A percentile compares a stretch with the other conserved stretches of the same genome.
Evolutionary conservation across 2,329 filamentous ascomycete species (phyloP).

Genomic region (Exophiala lecanii-corni): DNA sequence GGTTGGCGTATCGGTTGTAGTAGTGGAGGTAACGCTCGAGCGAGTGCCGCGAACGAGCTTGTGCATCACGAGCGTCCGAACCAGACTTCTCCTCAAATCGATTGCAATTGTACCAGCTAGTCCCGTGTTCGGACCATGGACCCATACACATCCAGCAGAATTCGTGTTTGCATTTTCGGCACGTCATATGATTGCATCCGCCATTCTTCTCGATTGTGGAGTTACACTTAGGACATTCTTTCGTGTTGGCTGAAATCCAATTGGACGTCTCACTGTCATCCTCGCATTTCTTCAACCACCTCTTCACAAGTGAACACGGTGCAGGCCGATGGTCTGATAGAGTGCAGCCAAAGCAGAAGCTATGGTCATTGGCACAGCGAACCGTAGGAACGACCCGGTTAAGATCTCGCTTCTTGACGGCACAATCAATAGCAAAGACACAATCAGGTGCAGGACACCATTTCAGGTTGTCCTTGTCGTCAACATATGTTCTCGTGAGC

Average conservation of each 20-base stretch:
- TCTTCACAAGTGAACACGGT: slow-evolving; percentile 85
- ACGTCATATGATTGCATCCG: slow-evolving; percentile 97
- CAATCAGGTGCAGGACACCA: slow-evolving; percentile 99
- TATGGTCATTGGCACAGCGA: slow-evolving; percentile 73
- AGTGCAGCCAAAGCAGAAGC: slow-evolving; percentile 94
- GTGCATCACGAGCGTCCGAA: slow-evolving; percentile 80
- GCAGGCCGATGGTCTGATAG: slow-evolving; percentile 88
- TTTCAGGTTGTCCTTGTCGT: slow-evolving; percentile 91
- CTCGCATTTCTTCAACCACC: slow-evolving; percentile 96
- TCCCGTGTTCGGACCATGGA: slow-evolving; percentile 95
- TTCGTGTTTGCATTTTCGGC: slow-evolving; percentile 89
- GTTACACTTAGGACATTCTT: slow-evolving; percentile 92
- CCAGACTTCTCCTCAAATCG: slow-evolving; percentile 95
- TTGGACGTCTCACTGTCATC: slow-evolving; percentile 98
- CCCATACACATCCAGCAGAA: slow-evolving; percentile 99
- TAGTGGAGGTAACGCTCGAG: slow-evolving; percentile 97
- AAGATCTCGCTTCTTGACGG: slow-evolving; percentile 81
- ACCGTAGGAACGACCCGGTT: slow-evolving; percentile 84
- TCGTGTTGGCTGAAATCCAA: slow-evolving; percentile 98
- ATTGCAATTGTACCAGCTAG: slow-evolving; percentile 99
- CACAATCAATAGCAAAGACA: slow-evolving; percentile 84
- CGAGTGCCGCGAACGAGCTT: slow-evolving; percentile 83
- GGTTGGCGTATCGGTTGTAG: slow-evolving; percentile 98
- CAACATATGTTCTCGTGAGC: slow-evolving; percentile 89
- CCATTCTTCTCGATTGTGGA: slow-evolving; percentile 99